A percentile compares a stretch with the other conserved stretches of the same genome.
phyloP scores from a whole-genome alignment of 2,329 filamentous ascomycete genomes.

The Aotearoamyces nothofagi region DNA sequence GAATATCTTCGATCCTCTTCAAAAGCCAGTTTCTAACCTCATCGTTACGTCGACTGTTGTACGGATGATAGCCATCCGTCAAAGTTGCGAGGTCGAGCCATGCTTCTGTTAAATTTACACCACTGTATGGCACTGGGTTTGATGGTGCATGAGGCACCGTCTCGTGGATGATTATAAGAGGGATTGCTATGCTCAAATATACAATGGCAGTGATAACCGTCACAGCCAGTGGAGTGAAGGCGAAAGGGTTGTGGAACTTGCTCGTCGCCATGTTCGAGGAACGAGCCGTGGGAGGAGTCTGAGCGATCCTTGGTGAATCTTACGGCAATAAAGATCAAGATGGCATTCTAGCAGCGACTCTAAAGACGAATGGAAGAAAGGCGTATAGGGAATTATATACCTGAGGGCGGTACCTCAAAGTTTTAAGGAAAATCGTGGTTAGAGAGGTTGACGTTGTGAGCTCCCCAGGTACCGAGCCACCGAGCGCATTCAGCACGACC shows the following conservation, averaged over 20 bases:
- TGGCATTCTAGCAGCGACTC: too few species aligned
- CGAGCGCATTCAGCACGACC: too few species aligned
- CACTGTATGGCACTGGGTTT: conserved; percentile 35
- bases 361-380: too few species aligned
- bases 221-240: conserved; percentile 69
- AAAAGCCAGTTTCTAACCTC: conserved; percentile 65
- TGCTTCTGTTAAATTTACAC: conserved; percentile 70
- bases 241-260: conserved; percentile 38
- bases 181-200: conserved; percentile 65
- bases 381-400: too few species aligned
- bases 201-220: conserved; percentile 62
- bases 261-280: background rate
- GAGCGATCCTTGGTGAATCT: too few species aligned
- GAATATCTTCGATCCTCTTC: conserved; percentile 51
- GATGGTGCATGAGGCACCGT: conserved; percentile 53
- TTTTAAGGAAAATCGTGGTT: too few species aligned
- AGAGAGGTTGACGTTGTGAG: too few species aligned
- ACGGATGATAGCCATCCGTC: conserved; percentile 68
- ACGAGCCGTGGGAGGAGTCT: too few species aligned
- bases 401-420: too few species aligned
- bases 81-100: conserved; percentile 73
- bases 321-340: too few species aligned
- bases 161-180: conserved; percentile 60
- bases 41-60: conserved; percentile 76
- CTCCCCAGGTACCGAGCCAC: too few species aligned